Conservation (phyloP, 345 rosid genomes). For the Cardamine chenopodiifolia region DNA sequence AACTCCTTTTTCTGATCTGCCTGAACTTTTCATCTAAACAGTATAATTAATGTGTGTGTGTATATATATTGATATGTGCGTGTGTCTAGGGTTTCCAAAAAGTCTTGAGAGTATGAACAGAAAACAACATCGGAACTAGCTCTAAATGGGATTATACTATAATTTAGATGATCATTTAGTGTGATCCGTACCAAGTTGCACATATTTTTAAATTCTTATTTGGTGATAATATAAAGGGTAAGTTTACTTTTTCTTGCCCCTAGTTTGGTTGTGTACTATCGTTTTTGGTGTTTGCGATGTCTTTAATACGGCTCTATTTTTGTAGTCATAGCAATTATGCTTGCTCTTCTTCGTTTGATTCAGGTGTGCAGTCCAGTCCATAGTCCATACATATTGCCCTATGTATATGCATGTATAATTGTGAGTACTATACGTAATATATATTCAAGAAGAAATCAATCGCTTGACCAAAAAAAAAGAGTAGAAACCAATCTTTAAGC, state of each 20-base stretch:
- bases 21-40: constrained; percentile 23
- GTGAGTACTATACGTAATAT: not conserved
- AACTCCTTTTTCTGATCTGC: not conserved
- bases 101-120: constrained; percentile 25
- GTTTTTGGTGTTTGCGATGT: constrained; percentile 26
- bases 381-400: constrained; percentile 2
- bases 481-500: not conserved
- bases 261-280: constrained; percentile 37
- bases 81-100: constrained; percentile 38
- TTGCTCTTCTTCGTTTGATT: constrained; percentile 11
- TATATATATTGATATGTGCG: not conserved
- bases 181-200: constrained; percentile 41
- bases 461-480: not conserved
- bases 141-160: constrained; percentile 21
- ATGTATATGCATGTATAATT: not conserved
- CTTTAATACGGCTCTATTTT: constrained; percentile 38
- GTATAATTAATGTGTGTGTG: not conserved
- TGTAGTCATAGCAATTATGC: constrained; percentile 23
- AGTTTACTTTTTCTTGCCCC: constrained; percentile 23
- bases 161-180: constrained; percentile 14
- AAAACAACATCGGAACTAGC: constrained; percentile 33
- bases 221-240: constrained; percentile 2
- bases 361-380: constrained; percentile 21
- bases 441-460: not conserved
- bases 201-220: constrained; percentile 7